These are phyloP conservation scores for Neolentinus lepideus DNA, from an alignment of 1,284 basidiomycete genomes.

Conservation along the genomic window DNA sequence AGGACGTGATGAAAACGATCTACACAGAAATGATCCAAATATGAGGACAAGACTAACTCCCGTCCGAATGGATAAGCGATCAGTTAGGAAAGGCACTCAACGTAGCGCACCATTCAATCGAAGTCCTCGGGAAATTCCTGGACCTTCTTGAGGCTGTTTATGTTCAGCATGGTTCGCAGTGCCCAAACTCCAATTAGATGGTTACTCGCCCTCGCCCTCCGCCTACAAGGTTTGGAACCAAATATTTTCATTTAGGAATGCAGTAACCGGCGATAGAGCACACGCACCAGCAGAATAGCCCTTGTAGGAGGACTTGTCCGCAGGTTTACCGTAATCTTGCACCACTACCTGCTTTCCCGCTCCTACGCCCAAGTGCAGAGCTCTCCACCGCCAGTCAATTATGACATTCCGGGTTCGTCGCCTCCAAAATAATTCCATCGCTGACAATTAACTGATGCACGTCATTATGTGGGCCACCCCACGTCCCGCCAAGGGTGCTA, in stretches of 20 bases:
- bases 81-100: neutral
- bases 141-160: constrained; percentile 17
- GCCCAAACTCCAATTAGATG: neutral
- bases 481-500: constrained; percentile 11
- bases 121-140: constrained; percentile 22
- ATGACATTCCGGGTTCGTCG: constrained; percentile 16
- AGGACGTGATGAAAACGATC: constrained; percentile 1
- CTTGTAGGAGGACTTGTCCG: constrained; percentile 21
- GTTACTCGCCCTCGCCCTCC: constrained; percentile 18
- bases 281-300: constrained; percentile 22
- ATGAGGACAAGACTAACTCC: constrained; percentile 13
- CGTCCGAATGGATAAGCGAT: constrained; percentile 14
- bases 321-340: constrained; percentile 16
- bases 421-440: neutral
- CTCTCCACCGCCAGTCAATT: constrained; percentile 21
- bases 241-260: neutral
- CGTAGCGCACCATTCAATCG: constrained; percentile 18
- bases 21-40: neutral
- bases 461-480: constrained; percentile 21
- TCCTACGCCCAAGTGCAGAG: constrained; percentile 19
- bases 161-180: neutral
- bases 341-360: constrained; percentile 19
- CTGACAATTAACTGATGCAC: too few species aligned
- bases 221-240: constrained; percentile 8
- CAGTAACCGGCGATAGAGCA: neutral